Conservation (phyloP, 345 rosid species). For the Dovyalis caffra region DNA sequence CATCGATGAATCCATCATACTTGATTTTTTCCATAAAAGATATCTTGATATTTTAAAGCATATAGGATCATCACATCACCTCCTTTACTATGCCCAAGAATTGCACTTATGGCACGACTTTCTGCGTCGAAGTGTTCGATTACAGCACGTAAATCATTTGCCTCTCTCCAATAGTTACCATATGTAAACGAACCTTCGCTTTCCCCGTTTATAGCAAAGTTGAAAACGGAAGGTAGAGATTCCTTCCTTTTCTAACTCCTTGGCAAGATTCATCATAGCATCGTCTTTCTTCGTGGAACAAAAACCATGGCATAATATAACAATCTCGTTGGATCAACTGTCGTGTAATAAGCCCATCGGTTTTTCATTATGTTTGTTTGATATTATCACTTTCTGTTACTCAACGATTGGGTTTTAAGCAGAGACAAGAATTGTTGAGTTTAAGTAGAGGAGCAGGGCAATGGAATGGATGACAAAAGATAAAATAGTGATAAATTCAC, state of each 20-base stretch:
- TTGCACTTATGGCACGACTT: conserved; percentile 15
- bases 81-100: conserved; percentile 32
- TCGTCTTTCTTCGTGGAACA: conserved; percentile 18
- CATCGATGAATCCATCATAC: conserved; percentile 26
- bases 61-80: conserved; percentile 27
- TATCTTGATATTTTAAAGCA: conserved; percentile 32
- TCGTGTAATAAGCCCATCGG: no score
- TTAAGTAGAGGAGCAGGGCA: no score
- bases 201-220: conserved; percentile 30
- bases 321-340: conserved; percentile 27
- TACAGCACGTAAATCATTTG: conserved; percentile 24
- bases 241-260: conserved; percentile 26
- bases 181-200: conserved; percentile 28
- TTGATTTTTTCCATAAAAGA: conserved; percentile 26
- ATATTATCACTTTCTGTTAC: conserved; percentile 15
- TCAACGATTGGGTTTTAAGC: conserved; percentile 13
- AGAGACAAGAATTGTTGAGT: no score
- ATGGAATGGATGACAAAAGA: no score
- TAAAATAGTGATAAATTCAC: no score
- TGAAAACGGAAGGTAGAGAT: no score
- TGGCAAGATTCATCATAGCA: conserved; percentile 25
- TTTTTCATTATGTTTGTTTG: conserved; percentile 26
- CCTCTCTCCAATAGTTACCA: conserved; percentile 25
- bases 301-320: conserved; percentile 30
- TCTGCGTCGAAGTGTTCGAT: conserved; percentile 19